A percentile compares a stretch with the other conserved stretches of the same genome.
phyloP scores from a whole-genome alignment of 2,329 filamentous ascomycete species.

The Xylariaceae sp. region DNA sequence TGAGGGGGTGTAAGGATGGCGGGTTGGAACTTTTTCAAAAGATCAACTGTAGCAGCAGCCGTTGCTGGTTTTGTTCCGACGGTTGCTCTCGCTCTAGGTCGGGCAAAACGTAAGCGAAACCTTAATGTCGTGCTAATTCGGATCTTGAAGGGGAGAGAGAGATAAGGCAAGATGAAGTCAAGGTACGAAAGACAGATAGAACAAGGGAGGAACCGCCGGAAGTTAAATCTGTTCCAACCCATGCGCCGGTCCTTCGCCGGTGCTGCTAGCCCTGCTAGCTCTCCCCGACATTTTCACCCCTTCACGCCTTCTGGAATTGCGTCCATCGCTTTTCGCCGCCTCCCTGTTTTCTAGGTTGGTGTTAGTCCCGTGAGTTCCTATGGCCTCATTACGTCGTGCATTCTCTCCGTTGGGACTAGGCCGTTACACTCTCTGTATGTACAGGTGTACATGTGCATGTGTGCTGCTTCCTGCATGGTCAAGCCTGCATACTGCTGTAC shows the following conservation, averaged over 20 bases:
- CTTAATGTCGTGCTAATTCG: not conserved
- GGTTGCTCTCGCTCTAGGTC: too few relatives aligned
- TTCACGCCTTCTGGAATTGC: conserved; percentile 7
- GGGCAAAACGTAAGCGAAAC: too few relatives aligned
- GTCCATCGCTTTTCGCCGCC: not conserved
- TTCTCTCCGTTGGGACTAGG: not conserved
- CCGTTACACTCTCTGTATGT: too few relatives aligned
- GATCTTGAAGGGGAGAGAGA: not conserved
- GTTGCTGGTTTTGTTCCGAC: too few relatives aligned
- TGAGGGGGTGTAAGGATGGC: too few relatives aligned
- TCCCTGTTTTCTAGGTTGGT: not conserved
- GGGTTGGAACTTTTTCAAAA: too few relatives aligned
- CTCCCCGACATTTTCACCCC: conserved; percentile 4
- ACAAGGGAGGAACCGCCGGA: not conserved
- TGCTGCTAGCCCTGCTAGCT: not conserved
- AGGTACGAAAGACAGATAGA: not conserved
- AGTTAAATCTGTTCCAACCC: conserved; percentile 2
- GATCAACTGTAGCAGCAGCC: too few relatives aligned
- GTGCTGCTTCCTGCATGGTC: too few relatives aligned
- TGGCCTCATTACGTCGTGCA: conserved; percentile 11
- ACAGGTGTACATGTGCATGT: too few relatives aligned
- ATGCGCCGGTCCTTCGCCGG: conserved; percentile 1
- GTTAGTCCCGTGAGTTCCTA: not conserved
- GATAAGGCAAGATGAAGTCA: not conserved
- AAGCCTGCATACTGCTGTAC: not conserved